A percentile compares a stretch with the other conserved stretches of the same genome.
phyloP scores from a whole-genome alignment of 2,329 filamentous ascomycete genomes.

The Ophiostoma himal-ulmi region DNA sequence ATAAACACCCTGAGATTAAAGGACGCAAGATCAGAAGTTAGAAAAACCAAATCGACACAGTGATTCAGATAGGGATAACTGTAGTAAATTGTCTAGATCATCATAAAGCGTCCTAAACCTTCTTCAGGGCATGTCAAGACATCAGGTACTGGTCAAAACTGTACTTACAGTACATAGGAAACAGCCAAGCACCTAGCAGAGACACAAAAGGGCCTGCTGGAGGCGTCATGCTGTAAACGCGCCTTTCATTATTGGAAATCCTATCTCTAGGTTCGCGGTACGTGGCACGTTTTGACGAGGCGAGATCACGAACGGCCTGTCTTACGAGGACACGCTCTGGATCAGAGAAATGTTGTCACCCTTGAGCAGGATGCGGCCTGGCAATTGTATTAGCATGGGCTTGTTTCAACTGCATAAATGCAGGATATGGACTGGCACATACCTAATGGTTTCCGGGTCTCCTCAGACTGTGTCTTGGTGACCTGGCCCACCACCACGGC shows the following conservation, averaged over 20 bases:
- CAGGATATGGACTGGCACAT: slow-evolving; percentile 30
- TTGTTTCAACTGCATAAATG: neutral
- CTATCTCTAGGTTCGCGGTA: neutral
- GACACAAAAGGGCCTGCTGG: neutral
- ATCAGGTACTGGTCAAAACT: neutral
- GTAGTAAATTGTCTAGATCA: slow-evolving; percentile 18
- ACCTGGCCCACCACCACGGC: slow-evolving; percentile 85
- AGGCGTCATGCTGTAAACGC: neutral
- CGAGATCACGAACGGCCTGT: neutral
- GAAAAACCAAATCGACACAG: slow-evolving; percentile 9
- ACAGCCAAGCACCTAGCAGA: neutral
- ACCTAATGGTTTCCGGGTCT: slow-evolving; percentile 76
- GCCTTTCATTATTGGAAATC: neutral
- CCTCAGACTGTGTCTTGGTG: slow-evolving; percentile 70
- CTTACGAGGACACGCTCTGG: slow-evolving; percentile 43
- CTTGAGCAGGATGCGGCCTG: slow-evolving; percentile 80
- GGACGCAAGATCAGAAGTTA: slow-evolving; percentile 14
- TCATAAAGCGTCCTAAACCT: slow-evolving; percentile 7
- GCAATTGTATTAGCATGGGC: neutral
- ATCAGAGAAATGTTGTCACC: slow-evolving; percentile 84
- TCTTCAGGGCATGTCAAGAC: neutral
- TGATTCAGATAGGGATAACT: slow-evolving; percentile 16
- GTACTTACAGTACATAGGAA: neutral
- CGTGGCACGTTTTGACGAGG: neutral
- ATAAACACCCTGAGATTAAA: neutral